Base-by-base conservation (phyloP, 257 asterid genomes). In the Nicotiana knightiana region DNA sequence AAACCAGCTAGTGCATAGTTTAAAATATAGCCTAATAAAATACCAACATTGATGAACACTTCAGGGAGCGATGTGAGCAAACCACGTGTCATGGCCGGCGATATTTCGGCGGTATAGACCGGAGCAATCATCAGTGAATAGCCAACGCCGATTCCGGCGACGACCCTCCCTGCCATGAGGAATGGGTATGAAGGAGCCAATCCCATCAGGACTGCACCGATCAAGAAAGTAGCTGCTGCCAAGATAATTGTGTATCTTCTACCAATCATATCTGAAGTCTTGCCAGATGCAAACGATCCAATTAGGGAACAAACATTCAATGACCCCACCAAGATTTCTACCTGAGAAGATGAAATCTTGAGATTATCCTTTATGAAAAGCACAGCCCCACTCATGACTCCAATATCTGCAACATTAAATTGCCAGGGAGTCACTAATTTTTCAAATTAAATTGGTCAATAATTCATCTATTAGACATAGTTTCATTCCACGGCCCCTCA, bases 111-210 rank as follows among this genome's bases (percentile, higher is more conserved):
- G 18, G 95, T 89, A 89, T 94, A 94, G 4, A 94, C 90, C 10
- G 98, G 98, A 3, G 98, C 97, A 24, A 93, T 91, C 98, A 93
- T 94, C 73, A 94, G 92, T 0, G 97, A 90, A 81, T 84, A 94
- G 0, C 97, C 98, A 16, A 94, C 97, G 2, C 98, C 97, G 30
- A 91, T 79, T 9, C 97, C 98, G 80, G 98, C 97, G 3, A 93
- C 80, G 26, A 83, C 78, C 65, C 98, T 86, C 5, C 98, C 98
- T 79, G 88, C 91, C 83, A 94, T 84, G 46, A 94, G 97, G 64
- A 84, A 87, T 2, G 88, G 63, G 86, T n/a, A 94, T 1, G 97
- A 89, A 0, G 97, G 94, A 5, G 98, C 97, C 16, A 91, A 80
- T 21, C 97, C 98, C 98, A 94, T 94, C 3, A 90, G 58, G 0